These are phyloP conservation scores for Neospora caninum DNA, from an alignment of 169 alveolate species.

Conservation along the genomic window DNA sequence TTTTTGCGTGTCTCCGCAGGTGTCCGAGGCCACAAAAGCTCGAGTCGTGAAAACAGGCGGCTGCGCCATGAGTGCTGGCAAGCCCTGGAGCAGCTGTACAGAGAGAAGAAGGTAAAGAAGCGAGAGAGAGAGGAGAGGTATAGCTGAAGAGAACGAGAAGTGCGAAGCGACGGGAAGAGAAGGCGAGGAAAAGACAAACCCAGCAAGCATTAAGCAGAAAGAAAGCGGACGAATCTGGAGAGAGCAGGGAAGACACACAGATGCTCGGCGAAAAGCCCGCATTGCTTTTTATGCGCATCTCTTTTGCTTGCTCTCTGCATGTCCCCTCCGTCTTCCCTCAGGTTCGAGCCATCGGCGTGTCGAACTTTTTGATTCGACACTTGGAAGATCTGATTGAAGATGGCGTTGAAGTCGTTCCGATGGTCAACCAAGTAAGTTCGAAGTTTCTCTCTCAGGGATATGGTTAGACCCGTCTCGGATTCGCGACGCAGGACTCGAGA, in stretches of 20 bases:
- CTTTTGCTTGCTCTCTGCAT: background rate
- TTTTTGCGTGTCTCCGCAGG: slow-evolving; percentile 36
- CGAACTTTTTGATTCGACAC: slow-evolving; percentile 56
- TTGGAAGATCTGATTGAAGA: slow-evolving; percentile 63
- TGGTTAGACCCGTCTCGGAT: too few species aligned
- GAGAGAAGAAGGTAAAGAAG: slow-evolving; percentile 46
- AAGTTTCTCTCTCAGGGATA: too few species aligned
- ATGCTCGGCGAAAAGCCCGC: background rate
- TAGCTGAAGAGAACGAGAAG: background rate
- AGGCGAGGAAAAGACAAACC: background rate
- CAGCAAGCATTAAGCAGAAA: background rate
- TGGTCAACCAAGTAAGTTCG: slow-evolving; percentile 65
- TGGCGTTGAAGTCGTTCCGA: slow-evolving; percentile 55
- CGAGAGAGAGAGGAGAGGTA: background rate
- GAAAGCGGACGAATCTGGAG: background rate
- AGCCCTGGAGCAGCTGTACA: slow-evolving; percentile 68
- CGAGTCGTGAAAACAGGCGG: slow-evolving; percentile 49
- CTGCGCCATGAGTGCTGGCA: slow-evolving; percentile 68
- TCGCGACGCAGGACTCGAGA: too few species aligned
- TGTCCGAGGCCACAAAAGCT: slow-evolving; percentile 42
- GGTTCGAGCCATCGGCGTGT: slow-evolving; percentile 71
- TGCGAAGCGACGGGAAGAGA: background rate
- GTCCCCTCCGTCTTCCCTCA: background rate
- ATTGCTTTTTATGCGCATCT: background rate
- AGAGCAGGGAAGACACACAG: background rate